A percentile compares a stretch with the other conserved stretches of the same genome.
These are phyloP conservation scores for Sistotremastrum suecicum DNA, from an alignment of 768 basidiomycete species.

Conservation along the genomic window DNA sequence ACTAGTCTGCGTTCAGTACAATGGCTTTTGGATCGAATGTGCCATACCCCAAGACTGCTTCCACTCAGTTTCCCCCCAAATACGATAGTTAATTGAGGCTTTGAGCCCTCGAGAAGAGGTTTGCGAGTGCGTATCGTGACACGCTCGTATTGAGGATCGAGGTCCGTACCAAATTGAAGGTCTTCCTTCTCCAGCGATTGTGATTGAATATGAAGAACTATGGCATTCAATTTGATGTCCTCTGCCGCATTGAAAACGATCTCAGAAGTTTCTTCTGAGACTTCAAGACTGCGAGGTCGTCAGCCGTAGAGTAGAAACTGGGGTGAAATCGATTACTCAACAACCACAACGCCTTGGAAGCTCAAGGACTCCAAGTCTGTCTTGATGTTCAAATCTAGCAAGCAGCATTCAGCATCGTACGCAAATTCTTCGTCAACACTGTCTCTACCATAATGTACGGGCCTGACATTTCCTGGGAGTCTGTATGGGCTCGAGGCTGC, in stretches of 20 bases:
- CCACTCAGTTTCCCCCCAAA: slow-evolving; percentile 56
- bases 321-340: slow-evolving; percentile 27
- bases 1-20: slow-evolving; percentile 28
- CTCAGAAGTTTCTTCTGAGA: slow-evolving; percentile 43
- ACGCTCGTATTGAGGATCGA: slow-evolving; percentile 54
- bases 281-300: slow-evolving; percentile 34
- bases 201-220: too few relatives aligned
- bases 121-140: slow-evolving; percentile 43
- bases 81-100: slow-evolving; percentile 52
- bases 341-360: slow-evolving; percentile 66
- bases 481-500: too few relatives aligned
- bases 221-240: slow-evolving; percentile 20
- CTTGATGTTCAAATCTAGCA: slow-evolving; percentile 46
- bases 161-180: slow-evolving; percentile 25
- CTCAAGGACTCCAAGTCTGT: slow-evolving; percentile 68
- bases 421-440: too few relatives aligned
- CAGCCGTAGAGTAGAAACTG: background rate
- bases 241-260: slow-evolving; percentile 54
- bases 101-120: slow-evolving; percentile 47
- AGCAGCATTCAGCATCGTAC: too few relatives aligned
- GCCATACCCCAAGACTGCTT: slow-evolving; percentile 46
- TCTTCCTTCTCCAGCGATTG: slow-evolving; percentile 24
- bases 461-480: too few relatives aligned
- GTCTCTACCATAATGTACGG: too few relatives aligned
- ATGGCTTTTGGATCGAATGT: too few relatives aligned